Evolutionary conservation across 208 protist species (phyloP).

Genomic region (Trypanosoma rangeli): DNA sequence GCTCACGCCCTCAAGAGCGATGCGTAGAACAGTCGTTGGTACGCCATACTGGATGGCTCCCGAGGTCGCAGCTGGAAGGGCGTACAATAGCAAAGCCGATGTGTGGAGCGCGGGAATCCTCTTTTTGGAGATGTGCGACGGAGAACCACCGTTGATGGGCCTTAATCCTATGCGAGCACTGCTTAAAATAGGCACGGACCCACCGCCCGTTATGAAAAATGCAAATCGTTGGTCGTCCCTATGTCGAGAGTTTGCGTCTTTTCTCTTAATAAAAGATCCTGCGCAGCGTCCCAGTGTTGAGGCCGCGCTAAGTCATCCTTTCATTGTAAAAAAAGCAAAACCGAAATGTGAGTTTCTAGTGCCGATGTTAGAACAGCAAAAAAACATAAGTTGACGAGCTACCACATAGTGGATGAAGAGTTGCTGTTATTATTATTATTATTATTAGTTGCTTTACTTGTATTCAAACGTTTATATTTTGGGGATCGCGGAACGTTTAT

Average conservation of each 20-base stretch:
- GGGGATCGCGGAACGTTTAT: no score
- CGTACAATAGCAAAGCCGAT: constrained; percentile 49
- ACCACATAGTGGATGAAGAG: background rate
- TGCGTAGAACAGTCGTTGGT: constrained; percentile 52
- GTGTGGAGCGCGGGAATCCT: constrained; percentile 75
- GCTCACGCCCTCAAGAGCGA: constrained; percentile 50
- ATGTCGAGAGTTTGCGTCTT: constrained; percentile 18
- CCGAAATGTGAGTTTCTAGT: constrained; percentile 18
- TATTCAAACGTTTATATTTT: no score
- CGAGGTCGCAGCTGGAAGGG: constrained; percentile 48
- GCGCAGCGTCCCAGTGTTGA: constrained; percentile 18
- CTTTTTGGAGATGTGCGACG: constrained; percentile 53
- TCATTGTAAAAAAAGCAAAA: constrained; percentile 13
- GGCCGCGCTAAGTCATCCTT: constrained; percentile 16
- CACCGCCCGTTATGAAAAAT: constrained; percentile 14
- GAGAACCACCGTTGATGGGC: constrained; percentile 42
- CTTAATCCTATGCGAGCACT: constrained; percentile 30
- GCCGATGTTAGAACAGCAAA: background rate
- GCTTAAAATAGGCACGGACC: constrained; percentile 13
- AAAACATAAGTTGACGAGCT: background rate
- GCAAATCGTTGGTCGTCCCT: constrained; percentile 10
- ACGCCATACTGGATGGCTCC: constrained; percentile 81
- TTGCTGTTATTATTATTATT: background rate
- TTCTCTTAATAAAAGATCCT: constrained; percentile 27
- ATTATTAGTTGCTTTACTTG: no score